Evolutionary conservation across 148 eudicot species (phyloP), one percentile per base, ranked within the genome.

Genomic region (Heliamphora exappendiculata): DNA sequence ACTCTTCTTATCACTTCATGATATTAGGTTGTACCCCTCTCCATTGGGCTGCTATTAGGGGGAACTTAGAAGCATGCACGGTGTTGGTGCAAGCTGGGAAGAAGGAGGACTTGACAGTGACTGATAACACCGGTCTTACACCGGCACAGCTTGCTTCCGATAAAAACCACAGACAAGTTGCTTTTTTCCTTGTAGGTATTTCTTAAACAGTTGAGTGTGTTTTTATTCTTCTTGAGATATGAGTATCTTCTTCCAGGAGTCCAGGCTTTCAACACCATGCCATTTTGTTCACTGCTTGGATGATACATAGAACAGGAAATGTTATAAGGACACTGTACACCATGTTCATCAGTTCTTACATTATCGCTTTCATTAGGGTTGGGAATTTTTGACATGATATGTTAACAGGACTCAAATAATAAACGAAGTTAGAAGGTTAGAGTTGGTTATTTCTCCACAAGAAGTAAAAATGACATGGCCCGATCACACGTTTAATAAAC

Each of bases 11-110:
- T 13, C 29, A 11, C 70, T 73, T 64, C 44, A 17, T 65, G 54
- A 53, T 57, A 79, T 65, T 82, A 96, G 99, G 99, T 63, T 96
- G 99, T 79, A 93, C 99, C 54, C 99, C 99, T 81, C 91, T 96
- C 75, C 99, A 96, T 75, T 96, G 99, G 99, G 98, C 99, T 87
- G 99, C 99, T 71, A 93, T 93, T 78, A 89, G 89, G 79, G 99
- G 99, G 13, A 93, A 93, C 80, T 79, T 96, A 87, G 99, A 96
- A 90, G 98, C 98, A 45, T 96, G 98, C 89, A 96, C 99, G 13
- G 91, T 96, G 31, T 83, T 96, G 85, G 98, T 96, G 73, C 98
- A 91, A 76, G 97, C 99, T 82, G 99, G 99, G 70, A 96, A 96
- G 84, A 96, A 88, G 81, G 99, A 96, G 81, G 99, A 96, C 79